These are phyloP conservation scores for Mucor mucedo DNA, from an alignment of 371 early-diverging fungal genomes.

Conservation along the genomic window DNA sequence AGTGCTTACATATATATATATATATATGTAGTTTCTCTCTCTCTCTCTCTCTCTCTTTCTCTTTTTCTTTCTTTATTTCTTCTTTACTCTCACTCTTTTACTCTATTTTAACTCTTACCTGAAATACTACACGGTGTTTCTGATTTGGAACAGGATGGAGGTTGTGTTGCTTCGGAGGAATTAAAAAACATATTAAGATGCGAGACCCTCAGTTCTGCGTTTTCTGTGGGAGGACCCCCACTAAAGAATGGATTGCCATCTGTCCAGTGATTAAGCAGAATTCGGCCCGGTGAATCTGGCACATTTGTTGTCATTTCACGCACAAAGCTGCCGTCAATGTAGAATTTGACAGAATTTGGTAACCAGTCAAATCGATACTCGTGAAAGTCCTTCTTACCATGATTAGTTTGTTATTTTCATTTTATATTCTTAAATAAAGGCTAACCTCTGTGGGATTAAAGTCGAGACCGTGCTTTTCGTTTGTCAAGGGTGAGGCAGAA, in stretches of 20 bases:
- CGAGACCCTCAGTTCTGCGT: slow-evolving; percentile 36
- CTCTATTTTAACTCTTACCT: slow-evolving; percentile 18
- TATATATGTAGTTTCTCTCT: background rate
- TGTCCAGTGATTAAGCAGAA: slow-evolving; percentile 52
- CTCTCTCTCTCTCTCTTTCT: background rate
- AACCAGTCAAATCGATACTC: slow-evolving; percentile 55
- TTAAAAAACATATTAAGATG: slow-evolving; percentile 51
- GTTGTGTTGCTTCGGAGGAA: slow-evolving; percentile 25
- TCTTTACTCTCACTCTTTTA: background rate
- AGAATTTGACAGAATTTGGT: slow-evolving; percentile 38
- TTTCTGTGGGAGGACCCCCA: slow-evolving; percentile 32
- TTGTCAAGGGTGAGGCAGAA: slow-evolving; percentile 38
- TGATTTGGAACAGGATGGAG: slow-evolving; percentile 14
- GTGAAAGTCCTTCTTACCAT: slow-evolving; percentile 36
- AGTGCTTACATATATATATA: background rate
- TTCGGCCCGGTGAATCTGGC: slow-evolving; percentile 40
- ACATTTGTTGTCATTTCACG: slow-evolving; percentile 37
- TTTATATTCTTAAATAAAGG: background rate
- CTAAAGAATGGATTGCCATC: slow-evolving; percentile 52
- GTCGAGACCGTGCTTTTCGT: slow-evolving; percentile 28
- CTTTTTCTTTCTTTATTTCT: too few species aligned
- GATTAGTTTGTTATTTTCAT: too few species aligned
- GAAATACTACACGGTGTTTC: slow-evolving; percentile 26
- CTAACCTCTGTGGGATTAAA: slow-evolving; percentile 40
- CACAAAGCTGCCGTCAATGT: slow-evolving; percentile 35